phyloP scores from a whole-genome alignment of 805 yeast genomes.

The Cyberlindnera saturnus region DNA sequence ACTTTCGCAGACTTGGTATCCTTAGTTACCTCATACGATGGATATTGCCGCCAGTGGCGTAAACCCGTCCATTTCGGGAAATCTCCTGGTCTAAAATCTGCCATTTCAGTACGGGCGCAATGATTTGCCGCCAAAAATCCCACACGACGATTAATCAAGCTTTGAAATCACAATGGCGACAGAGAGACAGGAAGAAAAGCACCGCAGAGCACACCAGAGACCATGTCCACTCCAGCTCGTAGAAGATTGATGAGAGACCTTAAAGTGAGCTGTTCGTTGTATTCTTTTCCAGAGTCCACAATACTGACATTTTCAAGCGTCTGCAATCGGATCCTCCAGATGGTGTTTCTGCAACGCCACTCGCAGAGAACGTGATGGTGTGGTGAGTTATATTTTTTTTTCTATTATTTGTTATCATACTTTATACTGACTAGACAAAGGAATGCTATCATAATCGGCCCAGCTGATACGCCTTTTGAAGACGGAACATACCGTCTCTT shows the following conservation, averaged over 20 bases:
- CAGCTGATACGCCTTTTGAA: constrained; percentile 95
- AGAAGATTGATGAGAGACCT: constrained; percentile 98
- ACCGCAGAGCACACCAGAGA: neutral
- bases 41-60: too few relatives aligned
- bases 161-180: too few relatives aligned
- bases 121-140: too few relatives aligned
- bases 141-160: too few relatives aligned
- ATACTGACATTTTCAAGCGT: constrained; percentile 38
- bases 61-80: too few relatives aligned
- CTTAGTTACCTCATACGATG: too few relatives aligned
- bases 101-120: too few relatives aligned
- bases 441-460: constrained; percentile 98
- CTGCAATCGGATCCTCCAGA: constrained; percentile 98
- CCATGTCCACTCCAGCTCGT: constrained; percentile 97
- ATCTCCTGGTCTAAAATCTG: too few relatives aligned
- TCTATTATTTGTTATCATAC: neutral
- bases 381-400: constrained; percentile 34
- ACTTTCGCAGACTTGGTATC: too few relatives aligned
- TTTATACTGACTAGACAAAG: constrained; percentile 13
- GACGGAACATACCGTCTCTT: constrained; percentile 91
- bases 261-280: constrained; percentile 45
- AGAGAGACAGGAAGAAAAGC: too few relatives aligned
- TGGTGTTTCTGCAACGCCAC: constrained; percentile 95
- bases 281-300: neutral
- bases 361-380: constrained; percentile 94